Base-by-base conservation (phyloP, 2,329 filamentous ascomycete genomes). In the Chaetomiaceae sp. region DNA sequence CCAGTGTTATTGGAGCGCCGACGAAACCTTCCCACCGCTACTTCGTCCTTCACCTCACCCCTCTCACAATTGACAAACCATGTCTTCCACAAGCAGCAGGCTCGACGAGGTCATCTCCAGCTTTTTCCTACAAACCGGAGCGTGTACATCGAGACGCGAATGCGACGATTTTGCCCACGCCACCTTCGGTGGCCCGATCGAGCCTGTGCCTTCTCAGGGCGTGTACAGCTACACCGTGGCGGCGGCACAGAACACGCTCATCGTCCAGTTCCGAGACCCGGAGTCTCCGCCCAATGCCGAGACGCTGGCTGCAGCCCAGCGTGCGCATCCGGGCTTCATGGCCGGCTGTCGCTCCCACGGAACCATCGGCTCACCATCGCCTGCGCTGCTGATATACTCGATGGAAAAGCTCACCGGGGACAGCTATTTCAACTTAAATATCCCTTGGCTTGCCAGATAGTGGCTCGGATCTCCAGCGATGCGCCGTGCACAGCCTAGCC, bases 221-320 rank as follows among this genome's bases (percentile, higher is more conserved):
- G 5, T 11, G 14, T 32, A n/a, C 15, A 48, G 46, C 18, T 44
- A 48, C 35, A 48, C 46, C 3, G 40, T 44, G 15, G 8, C 30
- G 2, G 38, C 27, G 14, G 27, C 27, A 14, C 10, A 14, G 2
- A 38, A 22, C 7, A 20, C 19, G 3, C 14, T 15, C 10, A 41
- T 48, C 15, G n/a, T 48, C 26, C 45, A 48, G 12, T 48, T 48
- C 19, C 39, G 45, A n/a, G 15, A 38, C 2, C 18, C 17, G 15
- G 17, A 20, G 7, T 18, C 39, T 6, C 30, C 29, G 44, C 34
- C 27, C 26, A 10, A 42, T 35, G 17, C 33, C 6, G 6, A n/a
- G 15, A 38, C 22, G 11, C 15, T 32, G 19, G 22, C 15, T 15
- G 15, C 35, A 14, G 26, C 9, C 39, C 26, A 30, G n/a, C 10